phyloP scores from a whole-genome alignment of 1,139 yeast genomes.

The Saccharomyces hybrid region DNA sequence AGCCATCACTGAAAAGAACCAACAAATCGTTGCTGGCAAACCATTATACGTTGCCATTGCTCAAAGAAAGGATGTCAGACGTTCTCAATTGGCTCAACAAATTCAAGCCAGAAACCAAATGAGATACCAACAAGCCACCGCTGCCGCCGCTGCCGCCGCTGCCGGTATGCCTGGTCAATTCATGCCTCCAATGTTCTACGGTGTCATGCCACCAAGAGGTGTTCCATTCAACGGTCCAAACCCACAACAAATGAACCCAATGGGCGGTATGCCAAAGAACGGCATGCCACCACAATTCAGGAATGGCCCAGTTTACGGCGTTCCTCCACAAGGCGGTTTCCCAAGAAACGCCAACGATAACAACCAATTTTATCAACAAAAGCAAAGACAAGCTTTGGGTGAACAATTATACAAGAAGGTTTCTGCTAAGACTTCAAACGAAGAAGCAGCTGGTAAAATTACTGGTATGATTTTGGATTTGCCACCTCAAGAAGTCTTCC shows the following conservation, averaged over 20 bases:
- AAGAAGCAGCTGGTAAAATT: conserved; percentile 96
- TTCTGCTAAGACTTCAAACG: conserved; percentile 82
- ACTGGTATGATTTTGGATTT: conserved; percentile 98
- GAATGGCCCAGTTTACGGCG: conserved; percentile 77
- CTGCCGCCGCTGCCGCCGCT: conserved; percentile 50
- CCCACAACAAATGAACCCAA: conserved; percentile 68
- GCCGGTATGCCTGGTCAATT: conserved; percentile 87
- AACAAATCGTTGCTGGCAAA: conserved; percentile 90
- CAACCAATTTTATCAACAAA: conserved; percentile 52
- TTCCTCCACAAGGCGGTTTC: conserved; percentile 61
- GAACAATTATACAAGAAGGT: conserved; percentile 96
- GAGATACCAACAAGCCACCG: conserved; percentile 88
- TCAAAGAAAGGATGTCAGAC: conserved; percentile 97
- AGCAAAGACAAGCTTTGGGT: conserved; percentile 90
- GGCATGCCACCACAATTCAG: conserved; percentile 33
- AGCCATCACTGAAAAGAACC: conserved; percentile 98
- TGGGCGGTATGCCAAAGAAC: conserved; percentile 53
- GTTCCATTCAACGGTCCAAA: conserved; percentile 81
- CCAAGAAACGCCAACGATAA: conserved; percentile 30
- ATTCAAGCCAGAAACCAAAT: conserved; percentile 97
- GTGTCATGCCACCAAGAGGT: conserved; percentile 76
- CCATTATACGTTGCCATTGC: conserved; percentile 98
- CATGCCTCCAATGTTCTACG: conserved; percentile 90
- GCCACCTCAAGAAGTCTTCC: conserved; percentile 85
- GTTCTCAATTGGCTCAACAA: conserved; percentile 95